Evolutionary conservation across 1,284 basidiomycete genomes (phyloP), one percentile per base, ranked within the genome.

Genomic region (Naganishia sp.): DNA sequence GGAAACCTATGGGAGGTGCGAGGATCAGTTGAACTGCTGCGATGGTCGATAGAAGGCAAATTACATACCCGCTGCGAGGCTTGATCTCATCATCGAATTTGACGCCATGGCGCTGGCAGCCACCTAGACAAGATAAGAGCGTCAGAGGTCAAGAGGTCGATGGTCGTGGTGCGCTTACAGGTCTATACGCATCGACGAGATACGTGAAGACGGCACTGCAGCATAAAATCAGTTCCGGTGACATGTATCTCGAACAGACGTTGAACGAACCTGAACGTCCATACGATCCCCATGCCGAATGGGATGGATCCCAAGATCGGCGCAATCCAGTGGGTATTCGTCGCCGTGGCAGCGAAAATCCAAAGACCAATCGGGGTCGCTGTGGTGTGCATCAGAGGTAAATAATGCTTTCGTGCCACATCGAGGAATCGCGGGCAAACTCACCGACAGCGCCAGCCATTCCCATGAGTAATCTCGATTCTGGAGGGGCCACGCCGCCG

Each of bases 81-180:
- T 75, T 1, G 83, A 85, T 1, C 90, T 82, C 72, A 89, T 74
- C 13, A 86, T 86, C 44, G 83, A 86, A 74, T 92, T 92, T 36
- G 85, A 82, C 0, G 89, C 88, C 84, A 92, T 86, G 0, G 88
- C 88, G 11, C 84, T 86, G 1, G 90, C 89, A 0, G 90, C 88
- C 49, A 90, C 87, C 0, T 89, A 88, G 84, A 75, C 48, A 7
- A 46, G 6, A 25, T 6, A 23, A 23, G n/a, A 49, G n/a, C 11
- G 18, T 49, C 21, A 49, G 21, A 21, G n/a, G 2, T 39, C 36
- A 28, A 28, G 36, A 39, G 9, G 36, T 7, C 36, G 13, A 39
- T 39, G 10, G 36, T 9, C 2, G 4, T 39, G 7, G 36, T 9
- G 36, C 13, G 36, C 36, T 39, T 13, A 39, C 36, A 39, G 36